A percentile compares a stretch with the other conserved stretches of the same genome.
phyloP scores from a whole-genome alignment of 345 rosid genomes.

The Kandelia obovata region DNA sequence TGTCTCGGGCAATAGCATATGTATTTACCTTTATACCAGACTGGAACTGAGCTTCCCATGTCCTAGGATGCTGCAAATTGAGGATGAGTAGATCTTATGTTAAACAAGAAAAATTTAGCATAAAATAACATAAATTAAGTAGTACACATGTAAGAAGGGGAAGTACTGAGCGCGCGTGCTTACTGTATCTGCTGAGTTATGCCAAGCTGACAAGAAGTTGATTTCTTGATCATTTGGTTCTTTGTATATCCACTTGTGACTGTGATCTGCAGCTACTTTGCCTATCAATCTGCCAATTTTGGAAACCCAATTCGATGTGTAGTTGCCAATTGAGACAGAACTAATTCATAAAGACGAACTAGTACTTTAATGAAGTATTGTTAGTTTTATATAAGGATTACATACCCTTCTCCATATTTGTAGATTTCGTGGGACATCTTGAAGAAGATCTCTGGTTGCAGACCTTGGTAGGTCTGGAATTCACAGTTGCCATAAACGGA shows the following conservation, averaged over 20 bases:
- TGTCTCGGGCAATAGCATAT: neutral
- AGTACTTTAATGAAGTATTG: too few relatives aligned
- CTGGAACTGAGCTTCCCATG: slow-evolving; percentile 99
- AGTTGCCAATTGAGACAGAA: too few relatives aligned
- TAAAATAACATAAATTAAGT: neutral
- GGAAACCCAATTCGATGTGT: neutral
- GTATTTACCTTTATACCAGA: slow-evolving; percentile 76
- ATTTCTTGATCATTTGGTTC: slow-evolving; percentile 94
- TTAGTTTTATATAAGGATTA: neutral
- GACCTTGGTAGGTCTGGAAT: slow-evolving; percentile 76
- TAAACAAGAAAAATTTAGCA: neutral
- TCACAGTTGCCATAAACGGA: slow-evolving; percentile 55
- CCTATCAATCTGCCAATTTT: slow-evolving; percentile 69
- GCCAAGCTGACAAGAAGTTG: slow-evolving; percentile 95
- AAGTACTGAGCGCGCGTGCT: neutral
- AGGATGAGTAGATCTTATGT: neutral
- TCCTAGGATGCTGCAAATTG: slow-evolving; percentile 74
- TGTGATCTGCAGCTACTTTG: slow-evolving; percentile 91
- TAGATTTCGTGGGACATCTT: slow-evolving; percentile 99
- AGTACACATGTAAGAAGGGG: too few relatives aligned
- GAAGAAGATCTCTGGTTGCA: slow-evolving; percentile 95
- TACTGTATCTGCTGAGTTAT: slow-evolving; percentile 90
- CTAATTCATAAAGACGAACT: too few relatives aligned
- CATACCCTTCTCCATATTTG: slow-evolving; percentile 98
- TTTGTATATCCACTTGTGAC: slow-evolving; percentile 95